These are phyloP conservation scores for Xylariales sp. DNA, from an alignment of 2,329 filamentous ascomycete genomes.

Conservation along the genomic window DNA sequence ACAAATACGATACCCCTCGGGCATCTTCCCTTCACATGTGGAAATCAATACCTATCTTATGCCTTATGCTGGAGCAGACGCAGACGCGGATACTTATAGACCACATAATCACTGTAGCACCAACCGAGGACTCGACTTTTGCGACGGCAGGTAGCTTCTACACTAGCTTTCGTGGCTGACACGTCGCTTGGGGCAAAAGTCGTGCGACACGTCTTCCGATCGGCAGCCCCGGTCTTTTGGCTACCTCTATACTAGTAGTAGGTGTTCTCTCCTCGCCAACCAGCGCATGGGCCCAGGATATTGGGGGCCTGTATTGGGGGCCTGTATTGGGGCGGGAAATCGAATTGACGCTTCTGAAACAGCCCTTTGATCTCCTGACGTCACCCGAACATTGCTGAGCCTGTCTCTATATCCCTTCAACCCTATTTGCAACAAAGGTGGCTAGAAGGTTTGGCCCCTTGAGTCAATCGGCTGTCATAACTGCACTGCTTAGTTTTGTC, in stretches of 20 bases:
- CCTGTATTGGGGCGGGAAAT: slow-evolving; percentile 1
- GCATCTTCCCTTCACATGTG: neutral
- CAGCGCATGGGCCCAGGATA: neutral
- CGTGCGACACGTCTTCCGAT: slow-evolving; percentile 33
- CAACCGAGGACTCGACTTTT: slow-evolving; percentile 11
- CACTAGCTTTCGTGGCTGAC: slow-evolving; percentile 1
- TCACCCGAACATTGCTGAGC: slow-evolving; percentile 21
- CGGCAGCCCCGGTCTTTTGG: slow-evolving; percentile 15
- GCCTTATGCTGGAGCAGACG: neutral
- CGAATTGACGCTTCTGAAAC: slow-evolving; percentile 31
- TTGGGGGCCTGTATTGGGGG: too few relatives aligned
- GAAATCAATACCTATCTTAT: slow-evolving; percentile 1
- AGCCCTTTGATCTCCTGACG: slow-evolving; percentile 29
- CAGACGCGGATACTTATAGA: slow-evolving; percentile 10
- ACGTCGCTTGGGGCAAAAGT: slow-evolving; percentile 16
- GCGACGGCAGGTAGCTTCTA: slow-evolving; percentile 7
- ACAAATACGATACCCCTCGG: slow-evolving; percentile 4
- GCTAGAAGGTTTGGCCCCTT: slow-evolving; percentile 3
- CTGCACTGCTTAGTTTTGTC: neutral
- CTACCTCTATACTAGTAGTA: neutral
- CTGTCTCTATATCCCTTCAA: slow-evolving; percentile 9
- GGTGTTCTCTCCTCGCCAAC: slow-evolving; percentile 2
- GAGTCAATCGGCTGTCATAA: slow-evolving; percentile 28
- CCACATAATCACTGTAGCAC: slow-evolving; percentile 11
- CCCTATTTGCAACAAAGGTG: slow-evolving; percentile 18